Percentiles rank a stretch among this genome's conserved stretches.
Evolutionary conservation across 176 grass and related monocot genomes (phyloP).

Genomic region (Musa beccarii): DNA sequence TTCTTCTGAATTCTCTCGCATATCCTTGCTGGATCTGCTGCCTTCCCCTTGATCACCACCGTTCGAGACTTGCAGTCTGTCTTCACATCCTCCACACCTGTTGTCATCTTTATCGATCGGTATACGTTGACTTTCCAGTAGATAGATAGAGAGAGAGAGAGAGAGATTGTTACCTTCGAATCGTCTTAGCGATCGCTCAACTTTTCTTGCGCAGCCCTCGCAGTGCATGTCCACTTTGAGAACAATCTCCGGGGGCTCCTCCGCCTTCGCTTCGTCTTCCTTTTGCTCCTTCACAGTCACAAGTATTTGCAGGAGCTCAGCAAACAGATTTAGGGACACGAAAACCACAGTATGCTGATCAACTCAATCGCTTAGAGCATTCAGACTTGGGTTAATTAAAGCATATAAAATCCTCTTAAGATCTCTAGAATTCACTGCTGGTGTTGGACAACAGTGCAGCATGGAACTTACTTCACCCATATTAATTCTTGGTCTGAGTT

Average conservation of each 20-base stretch:
- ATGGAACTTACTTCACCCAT: not conserved
- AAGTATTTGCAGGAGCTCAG: not conserved
- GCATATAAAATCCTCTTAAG: too few species aligned
- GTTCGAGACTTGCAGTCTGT: constrained; percentile 45
- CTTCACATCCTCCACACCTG: constrained; percentile 56
- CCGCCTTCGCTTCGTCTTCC: constrained; percentile 26
- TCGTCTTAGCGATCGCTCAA: constrained; percentile 33
- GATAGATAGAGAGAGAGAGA: not conserved
- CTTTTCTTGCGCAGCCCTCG: constrained; percentile 62
- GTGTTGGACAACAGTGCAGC: too few species aligned
- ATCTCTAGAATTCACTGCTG: too few species aligned
- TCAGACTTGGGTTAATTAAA: too few species aligned
- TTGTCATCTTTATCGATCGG: not conserved
- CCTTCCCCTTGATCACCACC: constrained; percentile 48
- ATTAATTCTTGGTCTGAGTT: not conserved
- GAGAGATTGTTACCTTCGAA: constrained; percentile 34
- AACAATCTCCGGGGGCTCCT: constrained; percentile 42
- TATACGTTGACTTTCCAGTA: too few species aligned
- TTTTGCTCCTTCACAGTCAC: constrained; percentile 28
- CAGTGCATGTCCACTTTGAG: constrained; percentile 79
- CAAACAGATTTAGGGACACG: not conserved
- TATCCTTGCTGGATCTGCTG: constrained; percentile 38
- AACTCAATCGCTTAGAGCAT: too few species aligned
- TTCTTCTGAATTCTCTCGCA: constrained; percentile 63
- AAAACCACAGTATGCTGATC: too few species aligned